Evolutionary conservation across 164 flowering plant species (phyloP), one percentile per base, ranked within the genome.

Genomic region (Magnolia officinalis): DNA sequence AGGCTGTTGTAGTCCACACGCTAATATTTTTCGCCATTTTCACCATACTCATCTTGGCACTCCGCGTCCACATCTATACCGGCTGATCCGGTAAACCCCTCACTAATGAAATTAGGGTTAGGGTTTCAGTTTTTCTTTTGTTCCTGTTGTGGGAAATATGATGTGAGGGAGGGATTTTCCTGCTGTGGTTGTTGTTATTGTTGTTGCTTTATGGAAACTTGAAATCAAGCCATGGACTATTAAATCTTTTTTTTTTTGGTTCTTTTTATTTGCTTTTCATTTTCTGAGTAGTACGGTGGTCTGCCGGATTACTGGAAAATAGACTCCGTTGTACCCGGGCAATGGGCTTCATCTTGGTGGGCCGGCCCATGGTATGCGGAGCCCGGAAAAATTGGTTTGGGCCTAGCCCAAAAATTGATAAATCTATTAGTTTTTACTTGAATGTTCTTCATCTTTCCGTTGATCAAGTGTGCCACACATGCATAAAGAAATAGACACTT

Each of bases 61-160:
- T 89, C 37, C 87, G 82, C 37, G 58, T 95, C 77, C 99, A 95
- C 85, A 93, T 95, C 88, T 87, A 93, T 78, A 78, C 92, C 51
- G 99, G 97, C 74, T 93, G 83, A 87, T 26, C 79, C 74, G 23
- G 51, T 20, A 9, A 19, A 20, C 20, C 66, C 11, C 8, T 49
- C 8, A 55, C 61, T 55, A 16, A 10, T 16, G 61, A 55, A 55
- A 55, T 16, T 55, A 55, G 61, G 18, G 13, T 55, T 55, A 55
- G 61, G 61, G 61, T 55, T 55, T 55, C 18, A 10, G 3, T 55
- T 55, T 55, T 55, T 55, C 61, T 55, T 16, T 55, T 55, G 13
- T 55, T 16, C 11, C 16, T 55, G 13, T 55, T 10, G 13, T 55
- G 61, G 13, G 61, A 55, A 2, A 10, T 55, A 16, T 16, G 61